Conservation (phyloP, 345 rosid species). For the Hevea brasiliensis region DNA sequence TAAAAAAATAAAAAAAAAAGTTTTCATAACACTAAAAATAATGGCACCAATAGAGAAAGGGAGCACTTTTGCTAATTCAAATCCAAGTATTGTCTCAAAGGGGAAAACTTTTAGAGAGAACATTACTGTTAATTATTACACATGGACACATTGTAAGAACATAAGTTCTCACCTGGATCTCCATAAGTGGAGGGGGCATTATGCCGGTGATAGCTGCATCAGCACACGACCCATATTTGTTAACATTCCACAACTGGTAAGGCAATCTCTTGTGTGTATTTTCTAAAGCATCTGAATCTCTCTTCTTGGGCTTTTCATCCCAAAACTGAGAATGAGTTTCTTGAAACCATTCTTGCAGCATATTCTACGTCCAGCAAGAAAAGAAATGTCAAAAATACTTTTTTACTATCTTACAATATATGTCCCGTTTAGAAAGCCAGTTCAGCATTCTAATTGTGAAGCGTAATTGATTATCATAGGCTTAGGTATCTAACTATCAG, state of each 20-base stretch:
- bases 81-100: background rate
- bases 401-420: no score
- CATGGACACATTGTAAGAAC: background rate
- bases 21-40: background rate
- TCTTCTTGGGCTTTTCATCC: slow-evolving; percentile 56
- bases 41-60: no score
- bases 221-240: slow-evolving; percentile 71
- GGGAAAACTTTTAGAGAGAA: background rate
- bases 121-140: background rate
- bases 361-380: slow-evolving; percentile 42
- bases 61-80: background rate
- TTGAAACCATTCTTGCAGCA: slow-evolving; percentile 69
- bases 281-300: slow-evolving; percentile 44
- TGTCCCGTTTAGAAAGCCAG: background rate
- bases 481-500: background rate
- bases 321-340: slow-evolving; percentile 62
- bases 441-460: background rate
- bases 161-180: slow-evolving; percentile 61
- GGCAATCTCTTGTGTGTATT: slow-evolving; percentile 52
- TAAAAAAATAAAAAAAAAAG: background rate
- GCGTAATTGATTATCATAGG: background rate
- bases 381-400: background rate
- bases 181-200: slow-evolving; percentile 93
- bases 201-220: slow-evolving; percentile 90
- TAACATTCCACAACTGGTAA: slow-evolving; percentile 86